Percentiles rank a stretch among this genome's conserved stretches.
These are phyloP conservation scores for Stemphylium vesicarium DNA, from an alignment of 2,329 filamentous ascomycete species.

Conservation along the genomic window DNA sequence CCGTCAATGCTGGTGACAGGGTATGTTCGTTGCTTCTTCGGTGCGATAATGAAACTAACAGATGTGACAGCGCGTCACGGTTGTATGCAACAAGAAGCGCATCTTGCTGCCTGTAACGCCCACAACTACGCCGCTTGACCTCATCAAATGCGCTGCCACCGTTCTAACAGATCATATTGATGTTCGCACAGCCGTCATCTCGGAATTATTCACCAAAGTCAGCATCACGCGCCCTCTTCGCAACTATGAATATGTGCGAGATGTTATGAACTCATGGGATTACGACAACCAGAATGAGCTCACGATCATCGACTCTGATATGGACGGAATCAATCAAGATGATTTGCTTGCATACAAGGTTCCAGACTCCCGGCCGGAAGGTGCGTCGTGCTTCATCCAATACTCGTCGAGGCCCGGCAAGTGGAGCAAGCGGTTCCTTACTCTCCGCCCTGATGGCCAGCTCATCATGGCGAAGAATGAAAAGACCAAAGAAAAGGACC, in stretches of 20 bases:
- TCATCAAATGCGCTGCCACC: slow-evolving; percentile 71
- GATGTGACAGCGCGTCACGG: slow-evolving; percentile 65
- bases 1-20: slow-evolving; percentile 79
- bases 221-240: slow-evolving; percentile 83
- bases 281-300: slow-evolving; percentile 78
- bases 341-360: slow-evolving; percentile 72
- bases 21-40: slow-evolving; percentile 54
- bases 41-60: slow-evolving; percentile 21
- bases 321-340: slow-evolving; percentile 58
- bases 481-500: slow-evolving; percentile 64
- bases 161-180: slow-evolving; percentile 69
- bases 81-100: slow-evolving; percentile 73
- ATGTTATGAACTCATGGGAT: slow-evolving; percentile 94
- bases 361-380: slow-evolving; percentile 67
- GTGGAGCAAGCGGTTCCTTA: slow-evolving; percentile 87
- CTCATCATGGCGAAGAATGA: slow-evolving; percentile 73
- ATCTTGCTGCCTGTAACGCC: slow-evolving; percentile 75
- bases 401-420: slow-evolving; percentile 82
- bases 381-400: slow-evolving; percentile 74
- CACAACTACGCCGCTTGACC: slow-evolving; percentile 75
- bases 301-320: slow-evolving; percentile 67
- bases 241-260: slow-evolving; percentile 83
- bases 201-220: slow-evolving; percentile 77
- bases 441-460: slow-evolving; percentile 75
- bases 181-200: slow-evolving; percentile 69